Conservation (phyloP, 192 early-diverging fungal genomes). For the Spinellus fusiger region DNA sequence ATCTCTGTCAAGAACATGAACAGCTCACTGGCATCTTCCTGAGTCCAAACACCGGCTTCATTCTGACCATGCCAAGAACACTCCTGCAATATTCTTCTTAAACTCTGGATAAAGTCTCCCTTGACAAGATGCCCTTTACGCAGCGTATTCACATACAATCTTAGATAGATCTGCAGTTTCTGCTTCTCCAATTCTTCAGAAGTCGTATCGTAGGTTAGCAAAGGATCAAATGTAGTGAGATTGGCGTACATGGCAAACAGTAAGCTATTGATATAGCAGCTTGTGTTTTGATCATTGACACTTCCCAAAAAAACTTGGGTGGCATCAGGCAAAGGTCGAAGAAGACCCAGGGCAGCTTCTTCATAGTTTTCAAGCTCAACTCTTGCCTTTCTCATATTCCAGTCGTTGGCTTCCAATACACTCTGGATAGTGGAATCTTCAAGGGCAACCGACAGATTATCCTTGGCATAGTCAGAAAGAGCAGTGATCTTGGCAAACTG, state of each 20-base stretch:
- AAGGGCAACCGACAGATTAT: slow-evolving; percentile 2
- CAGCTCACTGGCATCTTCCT: slow-evolving; percentile 66
- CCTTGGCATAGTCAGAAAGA: neutral
- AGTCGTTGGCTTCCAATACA: slow-evolving; percentile 26
- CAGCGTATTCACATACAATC: slow-evolving; percentile 54
- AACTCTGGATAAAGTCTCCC: slow-evolving; percentile 41
- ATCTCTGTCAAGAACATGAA: slow-evolving; percentile 62
- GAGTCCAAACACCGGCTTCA: slow-evolving; percentile 21
- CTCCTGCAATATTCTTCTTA: slow-evolving; percentile 42
- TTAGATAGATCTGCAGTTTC: slow-evolving; percentile 45
- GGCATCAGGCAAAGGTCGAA: slow-evolving; percentile 2
- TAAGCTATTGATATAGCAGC: slow-evolving; percentile 64
- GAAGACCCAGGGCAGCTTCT: slow-evolving; percentile 31
- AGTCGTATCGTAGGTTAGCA: slow-evolving; percentile 31
- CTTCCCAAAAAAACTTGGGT: slow-evolving; percentile 35
- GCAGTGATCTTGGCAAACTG: neutral
- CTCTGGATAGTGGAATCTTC: neutral
- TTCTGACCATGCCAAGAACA: slow-evolving; percentile 44
- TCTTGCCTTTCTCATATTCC: slow-evolving; percentile 22
- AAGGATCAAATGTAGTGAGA: slow-evolving; percentile 50
- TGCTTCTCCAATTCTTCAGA: slow-evolving; percentile 15
- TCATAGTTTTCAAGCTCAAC: slow-evolving; percentile 21
- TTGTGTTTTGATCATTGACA: slow-evolving; percentile 55
- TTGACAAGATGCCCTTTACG: slow-evolving; percentile 53
- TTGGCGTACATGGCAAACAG: slow-evolving; percentile 63